These are phyloP conservation scores for Metarhizium robertsii DNA, from an alignment of 2,329 filamentous ascomycete genomes.

Conservation along the genomic window DNA sequence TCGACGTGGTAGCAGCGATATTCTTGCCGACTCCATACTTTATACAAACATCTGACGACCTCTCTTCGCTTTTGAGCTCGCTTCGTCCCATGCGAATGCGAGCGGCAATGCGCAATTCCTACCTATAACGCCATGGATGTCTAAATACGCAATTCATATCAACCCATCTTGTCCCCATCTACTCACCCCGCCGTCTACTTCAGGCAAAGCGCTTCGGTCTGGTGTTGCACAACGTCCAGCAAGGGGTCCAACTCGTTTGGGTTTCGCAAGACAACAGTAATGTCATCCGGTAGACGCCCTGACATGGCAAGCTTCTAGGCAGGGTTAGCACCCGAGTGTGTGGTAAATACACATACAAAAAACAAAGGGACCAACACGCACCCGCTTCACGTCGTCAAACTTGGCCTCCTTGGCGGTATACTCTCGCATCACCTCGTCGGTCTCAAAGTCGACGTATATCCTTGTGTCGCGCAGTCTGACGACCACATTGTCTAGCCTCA, in stretches of 20 bases:
- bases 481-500: slow-evolving; percentile 85
- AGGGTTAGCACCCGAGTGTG: background rate
- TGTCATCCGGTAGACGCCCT: slow-evolving; percentile 55
- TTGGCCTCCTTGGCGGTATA: slow-evolving; percentile 80
- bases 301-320: slow-evolving; percentile 37
- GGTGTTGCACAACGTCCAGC: slow-evolving; percentile 61
- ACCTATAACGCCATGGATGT: slow-evolving; percentile 1
- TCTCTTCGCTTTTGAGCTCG: background rate
- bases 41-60: background rate
- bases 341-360: background rate
- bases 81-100: background rate
- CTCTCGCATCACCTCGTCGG: slow-evolving; percentile 72
- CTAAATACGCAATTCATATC: background rate
- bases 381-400: slow-evolving; percentile 68
- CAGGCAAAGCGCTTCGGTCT: slow-evolving; percentile 40
- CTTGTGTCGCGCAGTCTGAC: slow-evolving; percentile 83
- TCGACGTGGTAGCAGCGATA: background rate
- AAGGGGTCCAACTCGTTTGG: slow-evolving; percentile 64
- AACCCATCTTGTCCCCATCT: background rate
- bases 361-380: slow-evolving; percentile 26
- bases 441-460: slow-evolving; percentile 82
- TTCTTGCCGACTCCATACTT: background rate
- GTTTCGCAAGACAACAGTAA: slow-evolving; percentile 69
- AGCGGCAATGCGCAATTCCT: background rate
- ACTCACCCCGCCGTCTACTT: background rate